Percentiles rank a stretch among this genome's conserved stretches.
Evolutionary conservation across 306 rosid species (phyloP).

Genomic region (Crotalaria pallida): DNA sequence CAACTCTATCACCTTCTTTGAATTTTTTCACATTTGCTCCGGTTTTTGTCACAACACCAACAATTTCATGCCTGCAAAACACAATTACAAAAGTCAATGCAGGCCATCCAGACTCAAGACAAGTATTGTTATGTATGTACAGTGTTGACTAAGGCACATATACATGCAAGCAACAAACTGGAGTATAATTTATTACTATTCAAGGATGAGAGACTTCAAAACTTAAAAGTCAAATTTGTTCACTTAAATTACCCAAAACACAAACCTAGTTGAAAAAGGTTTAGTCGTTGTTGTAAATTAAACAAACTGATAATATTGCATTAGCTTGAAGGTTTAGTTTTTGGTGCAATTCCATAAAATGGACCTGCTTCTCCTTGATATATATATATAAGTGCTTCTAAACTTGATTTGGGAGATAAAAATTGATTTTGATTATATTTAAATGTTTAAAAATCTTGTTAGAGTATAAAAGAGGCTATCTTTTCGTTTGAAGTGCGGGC

Average conservation of each 20-base stretch:
- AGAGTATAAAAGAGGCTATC: too few relatives aligned
- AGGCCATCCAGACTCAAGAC: not conserved
- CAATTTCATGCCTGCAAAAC: slow-evolving; percentile 78
- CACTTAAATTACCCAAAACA: not conserved
- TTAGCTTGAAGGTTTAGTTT: not conserved
- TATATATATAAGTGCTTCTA: too few relatives aligned
- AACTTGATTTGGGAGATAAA: too few relatives aligned
- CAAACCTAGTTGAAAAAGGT: not conserved
- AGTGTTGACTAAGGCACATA: not conserved
- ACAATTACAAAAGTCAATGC: not conserved
- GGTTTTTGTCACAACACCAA: slow-evolving; percentile 58
- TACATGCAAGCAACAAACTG: not conserved
- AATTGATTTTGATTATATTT: too few relatives aligned
- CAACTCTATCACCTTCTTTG: slow-evolving; percentile 76
- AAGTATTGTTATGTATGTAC: not conserved
- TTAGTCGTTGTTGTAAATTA: too few relatives aligned
- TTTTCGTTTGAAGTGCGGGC: too few relatives aligned
- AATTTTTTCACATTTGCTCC: slow-evolving; percentile 68
- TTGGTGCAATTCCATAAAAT: not conserved
- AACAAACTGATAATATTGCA: not conserved
- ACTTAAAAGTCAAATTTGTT: not conserved
- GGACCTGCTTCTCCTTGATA: not conserved
- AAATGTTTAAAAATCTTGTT: too few relatives aligned
- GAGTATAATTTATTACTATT: not conserved
- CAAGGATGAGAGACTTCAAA: not conserved